Conservation (phyloP, 805 yeast genomes). For the Cephaloascus fragrans region DNA sequence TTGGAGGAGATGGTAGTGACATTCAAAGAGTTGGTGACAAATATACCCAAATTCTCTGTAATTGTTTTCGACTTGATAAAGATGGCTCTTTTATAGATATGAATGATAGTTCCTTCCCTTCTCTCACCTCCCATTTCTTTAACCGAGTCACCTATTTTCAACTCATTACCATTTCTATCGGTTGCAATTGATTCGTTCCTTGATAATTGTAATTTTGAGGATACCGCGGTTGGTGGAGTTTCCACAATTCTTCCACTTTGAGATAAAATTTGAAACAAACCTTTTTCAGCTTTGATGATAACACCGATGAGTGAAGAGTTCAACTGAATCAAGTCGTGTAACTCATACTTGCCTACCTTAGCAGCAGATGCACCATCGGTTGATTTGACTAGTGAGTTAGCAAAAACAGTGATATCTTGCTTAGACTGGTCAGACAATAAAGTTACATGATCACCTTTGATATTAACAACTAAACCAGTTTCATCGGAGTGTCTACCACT, state of each 20-base stretch:
- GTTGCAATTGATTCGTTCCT: constrained; percentile 74
- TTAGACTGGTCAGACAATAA: constrained; percentile 82
- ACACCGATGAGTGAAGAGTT: constrained; percentile 84
- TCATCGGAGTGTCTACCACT: constrained; percentile 90
- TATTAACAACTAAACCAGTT: constrained; percentile 85
- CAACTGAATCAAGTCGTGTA: constrained; percentile 84
- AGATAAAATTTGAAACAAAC: constrained; percentile 67
- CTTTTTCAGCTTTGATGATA: constrained; percentile 83
- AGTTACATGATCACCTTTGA: constrained; percentile 78
- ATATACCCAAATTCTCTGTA: constrained; percentile 83
- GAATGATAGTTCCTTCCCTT: constrained; percentile 81
- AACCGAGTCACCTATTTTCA: constrained; percentile 88
- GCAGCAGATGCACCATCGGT: constrained; percentile 70
- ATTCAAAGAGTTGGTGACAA: constrained; percentile 66
- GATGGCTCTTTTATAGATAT: constrained; percentile 70
- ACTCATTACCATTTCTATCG: constrained; percentile 75
- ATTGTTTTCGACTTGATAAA: constrained; percentile 76
- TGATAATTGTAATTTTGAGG: constrained; percentile 58
- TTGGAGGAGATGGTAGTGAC: constrained; percentile 81
- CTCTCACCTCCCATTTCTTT: constrained; percentile 76
- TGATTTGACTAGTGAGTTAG: constrained; percentile 84
- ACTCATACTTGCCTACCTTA: constrained; percentile 68
- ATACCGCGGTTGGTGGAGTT: constrained; percentile 73
- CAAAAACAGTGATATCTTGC: constrained; percentile 85
- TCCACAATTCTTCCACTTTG: constrained; percentile 71